phyloP scores from a whole-genome alignment of 306 rosid species.

The Quercus gilva region DNA sequence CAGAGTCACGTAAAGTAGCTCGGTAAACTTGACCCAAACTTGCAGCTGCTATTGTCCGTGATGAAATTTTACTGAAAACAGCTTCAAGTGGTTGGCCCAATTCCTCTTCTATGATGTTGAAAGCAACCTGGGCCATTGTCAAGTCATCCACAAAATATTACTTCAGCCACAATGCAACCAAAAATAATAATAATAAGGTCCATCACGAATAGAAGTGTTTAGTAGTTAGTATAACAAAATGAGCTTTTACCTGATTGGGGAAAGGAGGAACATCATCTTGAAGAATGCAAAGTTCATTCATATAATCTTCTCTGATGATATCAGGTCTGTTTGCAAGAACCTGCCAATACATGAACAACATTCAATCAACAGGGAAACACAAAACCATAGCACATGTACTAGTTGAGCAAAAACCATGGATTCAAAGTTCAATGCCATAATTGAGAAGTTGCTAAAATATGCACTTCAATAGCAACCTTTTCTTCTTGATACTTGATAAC shows the following conservation, averaged over 20 bases:
- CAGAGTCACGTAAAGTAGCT: constrained; percentile 85
- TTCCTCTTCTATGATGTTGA: constrained; percentile 88
- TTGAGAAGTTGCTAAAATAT: background rate
- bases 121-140: constrained; percentile 64
- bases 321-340: constrained; percentile 99
- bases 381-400: background rate
- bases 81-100: constrained; percentile 94
- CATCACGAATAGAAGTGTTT: constrained; percentile 7
- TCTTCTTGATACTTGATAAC: too few relatives aligned
- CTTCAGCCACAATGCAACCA: constrained; percentile 1
- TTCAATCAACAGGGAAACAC: constrained; percentile 23
- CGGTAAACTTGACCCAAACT: constrained; percentile 99
- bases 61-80: constrained; percentile 82
- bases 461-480: too few relatives aligned
- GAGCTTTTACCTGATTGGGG: constrained; percentile 71
- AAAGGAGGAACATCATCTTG: constrained; percentile 98
- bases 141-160: constrained; percentile 21
- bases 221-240: constrained; percentile 5
- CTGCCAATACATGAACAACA: constrained; percentile 44
- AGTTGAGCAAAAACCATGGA: background rate
- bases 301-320: constrained; percentile 97
- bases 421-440: background rate
- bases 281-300: constrained; percentile 99
- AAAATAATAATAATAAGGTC: background rate
- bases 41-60: constrained; percentile 96